Evolutionary conservation across 164 flowering plant species (phyloP), one percentile per base, ranked within the genome.

Genomic region (Vitis amurensis): DNA sequence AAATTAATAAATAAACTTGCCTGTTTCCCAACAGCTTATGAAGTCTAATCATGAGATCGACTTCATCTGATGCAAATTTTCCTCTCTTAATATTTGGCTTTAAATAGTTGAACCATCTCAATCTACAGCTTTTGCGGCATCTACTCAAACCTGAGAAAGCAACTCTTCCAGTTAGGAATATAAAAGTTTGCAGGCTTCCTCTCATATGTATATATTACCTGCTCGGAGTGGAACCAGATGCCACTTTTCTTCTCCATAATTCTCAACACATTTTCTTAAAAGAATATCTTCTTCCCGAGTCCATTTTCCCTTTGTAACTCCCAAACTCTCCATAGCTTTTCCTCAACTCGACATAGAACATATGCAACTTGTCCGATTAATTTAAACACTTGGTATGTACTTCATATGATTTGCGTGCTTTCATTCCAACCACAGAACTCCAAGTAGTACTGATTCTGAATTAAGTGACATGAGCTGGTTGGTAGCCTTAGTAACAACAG

Each of bases 221-320:
- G 78, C 74, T 9, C 62, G 12, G 8, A 15, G 17, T 23, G 78
- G 78, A 15, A 75, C 55, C 0, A 62, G 63, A 60, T 63, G 73
- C 78, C 78, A 75, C 4, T 75, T 71, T 7, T 74, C 78, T 71
- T 71, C 74, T 9, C 78, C 74, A 63, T 59, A 66, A 19, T 48
- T 60, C 49, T 75, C 57, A 49, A 75, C 63, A 37, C 71, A 75
- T 29, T 53, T 49, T 65, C 13, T 75, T 8, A 75, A 71, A 27
- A 75, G 23, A 13, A 16, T 12, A 44, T 75, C 78, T 67, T 75
- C 78, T 52, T 75, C 78, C 57, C 67, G 49, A 55, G 64, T 75
- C 78, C 78, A 75, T 23, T 2, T 2, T 1, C 27, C 27, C 27
- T 23, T 23, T 23, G 0, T 23, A 23, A 23, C 27, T 23, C 27